Percentiles rank a stretch among this genome's conserved stretches.
phyloP scores from a whole-genome alignment of 768 basidiomycete genomes.

The Scleroderma citrinum region DNA sequence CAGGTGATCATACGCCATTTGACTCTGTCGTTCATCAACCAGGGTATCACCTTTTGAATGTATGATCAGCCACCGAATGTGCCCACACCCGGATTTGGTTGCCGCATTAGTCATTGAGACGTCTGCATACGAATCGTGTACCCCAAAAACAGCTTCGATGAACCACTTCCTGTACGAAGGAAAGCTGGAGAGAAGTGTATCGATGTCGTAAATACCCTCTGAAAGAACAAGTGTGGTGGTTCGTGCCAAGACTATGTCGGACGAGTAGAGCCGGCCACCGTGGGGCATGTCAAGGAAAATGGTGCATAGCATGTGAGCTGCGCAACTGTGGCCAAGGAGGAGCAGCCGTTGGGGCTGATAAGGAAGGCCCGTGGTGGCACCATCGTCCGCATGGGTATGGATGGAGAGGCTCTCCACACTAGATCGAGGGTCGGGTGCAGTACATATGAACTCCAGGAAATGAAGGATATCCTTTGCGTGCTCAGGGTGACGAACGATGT shows the following conservation, averaged over 20 bases:
- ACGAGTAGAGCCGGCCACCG: constrained; percentile 35
- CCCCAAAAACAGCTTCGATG: constrained; percentile 58
- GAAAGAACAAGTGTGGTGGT: constrained; percentile 56
- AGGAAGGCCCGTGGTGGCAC: constrained; percentile 4
- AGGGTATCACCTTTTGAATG: constrained; percentile 71
- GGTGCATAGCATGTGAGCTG: constrained; percentile 73
- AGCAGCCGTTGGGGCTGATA: constrained; percentile 42
- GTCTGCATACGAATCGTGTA: constrained; percentile 38
- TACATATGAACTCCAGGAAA: constrained; percentile 53
- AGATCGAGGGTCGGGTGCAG: constrained; percentile 16
- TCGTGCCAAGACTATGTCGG: constrained; percentile 35
- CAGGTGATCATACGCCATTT: constrained; percentile 53
- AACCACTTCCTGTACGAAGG: constrained; percentile 69
- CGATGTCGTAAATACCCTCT: constrained; percentile 77
- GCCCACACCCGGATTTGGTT: constrained; percentile 27
- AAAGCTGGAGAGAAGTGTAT: constrained; percentile 55
- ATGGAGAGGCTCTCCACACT: not conserved
- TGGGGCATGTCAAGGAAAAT: constrained; percentile 50
- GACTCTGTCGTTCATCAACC: constrained; percentile 58
- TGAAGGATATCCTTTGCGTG: constrained; percentile 63
- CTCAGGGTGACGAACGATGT: constrained; percentile 54
- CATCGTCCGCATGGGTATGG: constrained; percentile 1
- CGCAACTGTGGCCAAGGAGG: constrained; percentile 75
- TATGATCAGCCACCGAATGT: constrained; percentile 62
- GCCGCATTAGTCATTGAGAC: constrained; percentile 42